Evolutionary conservation across 2,329 filamentous ascomycete species (phyloP).

Genomic region (Clonostachys sp.): DNA sequence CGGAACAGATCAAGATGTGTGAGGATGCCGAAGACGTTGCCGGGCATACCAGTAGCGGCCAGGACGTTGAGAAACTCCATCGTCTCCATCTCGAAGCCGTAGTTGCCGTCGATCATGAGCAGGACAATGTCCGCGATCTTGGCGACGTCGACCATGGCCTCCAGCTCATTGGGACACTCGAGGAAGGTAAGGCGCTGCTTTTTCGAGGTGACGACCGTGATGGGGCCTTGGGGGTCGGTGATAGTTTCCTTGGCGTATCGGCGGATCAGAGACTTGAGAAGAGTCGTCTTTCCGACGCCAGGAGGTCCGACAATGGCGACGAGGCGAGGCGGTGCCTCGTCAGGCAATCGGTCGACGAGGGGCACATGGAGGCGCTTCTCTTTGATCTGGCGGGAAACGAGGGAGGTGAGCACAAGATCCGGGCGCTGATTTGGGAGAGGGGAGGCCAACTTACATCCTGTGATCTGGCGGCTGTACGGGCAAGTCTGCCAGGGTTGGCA

Average conservation of each 20-base stretch:
- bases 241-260: slow-evolving; percentile 95
- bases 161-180: slow-evolving; percentile 95
- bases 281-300: slow-evolving; percentile 90
- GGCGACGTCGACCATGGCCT: slow-evolving; percentile 93
- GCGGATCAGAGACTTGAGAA: slow-evolving; percentile 90
- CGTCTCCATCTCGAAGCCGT: slow-evolving; percentile 99
- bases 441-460: slow-evolving; percentile 53
- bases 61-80: slow-evolving; percentile 98
- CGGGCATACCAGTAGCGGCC: slow-evolving; percentile 93
- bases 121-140: slow-evolving; percentile 97
- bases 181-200: slow-evolving; percentile 91
- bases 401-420: slow-evolving; percentile 10
- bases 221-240: slow-evolving; percentile 81
- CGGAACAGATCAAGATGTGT: slow-evolving; percentile 95
- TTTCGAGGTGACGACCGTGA: slow-evolving; percentile 96
- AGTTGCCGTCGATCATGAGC: slow-evolving; percentile 98
- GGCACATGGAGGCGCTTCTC: slow-evolving; percentile 96
- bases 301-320: slow-evolving; percentile 93
- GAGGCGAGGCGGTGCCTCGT: slow-evolving; percentile 89
- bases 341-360: slow-evolving; percentile 89
- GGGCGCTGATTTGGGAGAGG: neutral
- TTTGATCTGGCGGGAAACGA: slow-evolving; percentile 58
- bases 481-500: slow-evolving; percentile 74
- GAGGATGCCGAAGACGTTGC: slow-evolving; percentile 95
- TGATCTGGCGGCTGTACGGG: slow-evolving; percentile 68